Percentiles rank a stretch among this genome's conserved stretches.
Evolutionary conservation across 2,329 filamentous ascomycete species (phyloP).

Genomic region (Basipetospora chlamydospora): DNA sequence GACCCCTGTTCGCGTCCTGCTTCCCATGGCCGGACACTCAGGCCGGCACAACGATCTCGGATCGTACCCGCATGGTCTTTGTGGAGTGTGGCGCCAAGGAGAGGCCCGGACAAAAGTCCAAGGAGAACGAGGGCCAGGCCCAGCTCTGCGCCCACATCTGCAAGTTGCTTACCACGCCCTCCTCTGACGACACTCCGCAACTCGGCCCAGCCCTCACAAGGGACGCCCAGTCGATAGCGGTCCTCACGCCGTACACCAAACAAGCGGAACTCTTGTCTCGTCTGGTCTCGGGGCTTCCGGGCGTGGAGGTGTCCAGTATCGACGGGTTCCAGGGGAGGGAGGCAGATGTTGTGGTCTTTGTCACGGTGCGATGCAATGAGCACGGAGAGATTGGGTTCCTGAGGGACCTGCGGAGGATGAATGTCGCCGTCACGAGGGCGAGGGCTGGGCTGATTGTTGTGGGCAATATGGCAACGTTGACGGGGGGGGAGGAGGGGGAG

Average conservation of each 20-base stretch:
- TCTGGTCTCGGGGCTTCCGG: slow-evolving; percentile 10
- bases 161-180: slow-evolving; percentile 12
- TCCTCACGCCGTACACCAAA: slow-evolving; percentile 25
- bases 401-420: slow-evolving; percentile 23
- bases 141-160: slow-evolving; percentile 19
- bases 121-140: slow-evolving; percentile 22
- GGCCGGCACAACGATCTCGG: no score
- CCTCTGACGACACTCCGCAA: slow-evolving; percentile 1
- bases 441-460: slow-evolving; percentile 20
- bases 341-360: slow-evolving; percentile 26
- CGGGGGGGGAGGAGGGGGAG: no score
- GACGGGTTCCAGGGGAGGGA: slow-evolving; percentile 28
- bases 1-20: slow-evolving; percentile 11
- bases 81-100: slow-evolving; percentile 20
- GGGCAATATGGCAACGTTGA: slow-evolving; percentile 16
- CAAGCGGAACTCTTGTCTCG: slow-evolving; percentile 19
- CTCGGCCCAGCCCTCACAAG: no score
- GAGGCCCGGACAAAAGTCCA: slow-evolving; percentile 22
- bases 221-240: slow-evolving; percentile 15
- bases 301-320: slow-evolving; percentile 23
- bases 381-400: slow-evolving; percentile 23
- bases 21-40: slow-evolving; percentile 3
- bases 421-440: slow-evolving; percentile 24
- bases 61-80: slow-evolving; percentile 15
- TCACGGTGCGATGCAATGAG: slow-evolving; percentile 26